Base-by-base conservation (phyloP, 73 alveolate species). In the Paramecium primaurelia region DNA sequence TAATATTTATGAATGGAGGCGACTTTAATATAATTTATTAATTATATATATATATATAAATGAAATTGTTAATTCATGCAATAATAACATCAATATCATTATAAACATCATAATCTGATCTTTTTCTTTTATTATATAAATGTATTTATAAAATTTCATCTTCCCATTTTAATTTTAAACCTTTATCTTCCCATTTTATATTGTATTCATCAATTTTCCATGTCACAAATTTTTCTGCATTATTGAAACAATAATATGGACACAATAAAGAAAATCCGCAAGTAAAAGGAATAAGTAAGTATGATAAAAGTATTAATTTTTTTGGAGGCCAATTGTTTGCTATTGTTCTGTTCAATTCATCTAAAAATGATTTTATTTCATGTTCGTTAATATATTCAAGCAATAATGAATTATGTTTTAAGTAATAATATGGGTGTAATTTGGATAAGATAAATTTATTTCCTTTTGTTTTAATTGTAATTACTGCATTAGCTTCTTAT, bases 141-240 rank as follows among this genome's bases (percentile, higher is more conserved):
- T 32, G 47, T 9, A 73, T 36, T 59, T 36, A 2, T 36, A 73
- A 73, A 1, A 37, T 10, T 7, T 73, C 59, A 16, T 73, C 87
- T 16, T 40, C 4, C 87, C 87, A 73, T 36, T 44, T 44, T 20
- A 73, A 20, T 40, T 73, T 37, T 34, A 73, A 14, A 1, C 87
- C 87, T 40, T 38, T 73, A 9, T 40, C 36, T 25, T 80, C 91
- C 91, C 91, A 80, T 20, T 80, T 49, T 7, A 80, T 45, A 14
- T 64, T 80, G 4, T 80, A 80, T 80, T 80, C 91, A 10, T 80
- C 91, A 18, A 80, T 40, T 49, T 80, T 80, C 91, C 91, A 80
- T 25, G 6, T 6, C 1, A 80, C 28, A 20, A 44, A 47, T 80
- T 80, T 80, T 32, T 22, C 25, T 22, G 75, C 91, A 14, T 80